Evolutionary conservation across 108 stramenopile species (phyloP), one percentile per base, ranked within the genome.

Genomic region (Chaetoceros tenuissimus): DNA sequence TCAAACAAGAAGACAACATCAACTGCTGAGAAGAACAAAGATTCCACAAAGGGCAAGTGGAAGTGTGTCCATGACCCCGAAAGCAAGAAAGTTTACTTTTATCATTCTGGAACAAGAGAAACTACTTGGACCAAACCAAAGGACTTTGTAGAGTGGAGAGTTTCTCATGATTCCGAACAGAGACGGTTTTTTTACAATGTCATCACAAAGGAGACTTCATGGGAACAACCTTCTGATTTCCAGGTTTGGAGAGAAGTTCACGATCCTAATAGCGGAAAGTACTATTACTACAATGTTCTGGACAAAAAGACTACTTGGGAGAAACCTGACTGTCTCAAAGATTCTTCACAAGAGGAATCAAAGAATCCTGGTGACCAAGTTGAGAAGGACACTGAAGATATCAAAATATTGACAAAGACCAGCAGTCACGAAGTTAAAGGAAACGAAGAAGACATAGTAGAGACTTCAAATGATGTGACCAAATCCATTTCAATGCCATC

Each of bases 101-200:
- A 76, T 69, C 79, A 92, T 54, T 55, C 27, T 28, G 48, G 43
- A 25, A 71, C 78, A 10, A 68, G 70, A 24, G 81, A 81, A 51
- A 85, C 79, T 8, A 64, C 73, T 21, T 92, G 91, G 91, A 74
- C 75, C 13, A 49, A 50, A 20, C 77, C 74, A 30, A 53, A 20
- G 2, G 46, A 26, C 48, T 24, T 21, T 16, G 48, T 48, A 31
- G 31, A 48, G 1, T 48, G 27, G 34, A 40, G 13, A 13, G 34
- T 40, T 10, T 5, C 34, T 40, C 34, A 13, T 40, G 34, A 40
- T 13, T 10, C 13, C 34, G 13, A 40, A 5, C 5, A 40, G 34
- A 5, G 34, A 40, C 58, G 46, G 21, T 83, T 74, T 48, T 79
- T 67, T 29, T 77, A 66, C 34, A 72, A 78, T 48, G 53, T 45